Conservation (phyloP, 208 protist species). For the Naegleria lovaniensis region DNA sequence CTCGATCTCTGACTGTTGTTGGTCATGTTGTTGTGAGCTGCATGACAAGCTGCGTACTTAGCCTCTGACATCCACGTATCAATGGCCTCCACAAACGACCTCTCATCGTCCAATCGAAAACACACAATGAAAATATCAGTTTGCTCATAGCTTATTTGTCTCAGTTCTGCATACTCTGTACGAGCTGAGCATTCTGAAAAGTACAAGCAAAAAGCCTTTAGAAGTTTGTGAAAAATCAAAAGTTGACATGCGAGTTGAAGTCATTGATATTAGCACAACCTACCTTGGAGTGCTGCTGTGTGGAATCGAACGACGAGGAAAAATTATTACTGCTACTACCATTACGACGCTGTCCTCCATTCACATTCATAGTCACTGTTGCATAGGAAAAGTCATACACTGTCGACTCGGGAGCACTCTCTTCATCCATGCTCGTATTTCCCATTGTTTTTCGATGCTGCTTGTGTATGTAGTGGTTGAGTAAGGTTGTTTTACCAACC, state of each 20-base stretch:
- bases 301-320: background rate
- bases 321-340: no score
- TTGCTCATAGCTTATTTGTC: background rate
- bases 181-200: background rate
- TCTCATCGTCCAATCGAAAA: background rate
- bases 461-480: background rate
- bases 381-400: background rate
- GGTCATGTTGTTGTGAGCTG: no score
- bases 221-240: no score
- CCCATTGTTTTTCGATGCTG: background rate
- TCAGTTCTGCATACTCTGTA: background rate
- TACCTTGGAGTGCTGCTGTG: background rate
- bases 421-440: background rate
- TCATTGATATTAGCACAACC: no score
- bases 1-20: background rate
- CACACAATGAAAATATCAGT: background rate
- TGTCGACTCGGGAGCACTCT: background rate
- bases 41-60: background rate
- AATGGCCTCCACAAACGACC: background rate
- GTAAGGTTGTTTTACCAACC: background rate
- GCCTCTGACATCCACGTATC: background rate
- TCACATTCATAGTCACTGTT: background rate
- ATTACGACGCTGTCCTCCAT: no score
- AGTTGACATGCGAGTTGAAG: no score
- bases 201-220: background rate